phyloP scores from a whole-genome alignment of 805 yeast species.

The Wickerhamiella sergipiensis region DNA sequence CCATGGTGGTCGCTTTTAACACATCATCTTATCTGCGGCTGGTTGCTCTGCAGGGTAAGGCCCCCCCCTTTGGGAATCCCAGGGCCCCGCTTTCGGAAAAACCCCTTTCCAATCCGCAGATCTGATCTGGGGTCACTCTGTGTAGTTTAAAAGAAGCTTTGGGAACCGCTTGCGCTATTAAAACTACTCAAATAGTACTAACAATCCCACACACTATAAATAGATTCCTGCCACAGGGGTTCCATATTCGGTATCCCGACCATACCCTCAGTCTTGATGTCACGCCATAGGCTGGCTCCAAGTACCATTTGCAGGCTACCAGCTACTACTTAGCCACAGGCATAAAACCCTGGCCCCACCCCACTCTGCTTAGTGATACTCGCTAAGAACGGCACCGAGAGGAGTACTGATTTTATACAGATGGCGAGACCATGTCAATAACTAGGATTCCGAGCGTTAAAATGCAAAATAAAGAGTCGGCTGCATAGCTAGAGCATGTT shows the following conservation, averaged over 20 bases:
- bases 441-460: too few species aligned
- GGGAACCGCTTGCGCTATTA: not conserved
- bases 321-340: not conserved
- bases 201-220: not conserved
- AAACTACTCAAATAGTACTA: not conserved
- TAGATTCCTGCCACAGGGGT: not conserved
- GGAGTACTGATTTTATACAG: too few species aligned
- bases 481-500: too few species aligned
- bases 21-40: not conserved
- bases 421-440: too few species aligned
- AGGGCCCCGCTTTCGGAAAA: not conserved
- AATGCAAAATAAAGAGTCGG: too few species aligned
- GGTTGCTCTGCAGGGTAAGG: not conserved
- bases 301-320: not conserved
- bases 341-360: not conserved
- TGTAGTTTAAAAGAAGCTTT: not conserved
- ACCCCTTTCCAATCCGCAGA: not conserved
- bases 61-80: not conserved
- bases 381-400: not conserved
- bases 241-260: not conserved
- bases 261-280: not conserved
- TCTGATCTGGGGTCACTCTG: not conserved
- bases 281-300: not conserved
- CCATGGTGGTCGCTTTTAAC: not conserved
- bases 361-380: not conserved